These are phyloP conservation scores for Aegle marmelos DNA, from an alignment of 345 rosid species.

Conservation along the genomic window DNA sequence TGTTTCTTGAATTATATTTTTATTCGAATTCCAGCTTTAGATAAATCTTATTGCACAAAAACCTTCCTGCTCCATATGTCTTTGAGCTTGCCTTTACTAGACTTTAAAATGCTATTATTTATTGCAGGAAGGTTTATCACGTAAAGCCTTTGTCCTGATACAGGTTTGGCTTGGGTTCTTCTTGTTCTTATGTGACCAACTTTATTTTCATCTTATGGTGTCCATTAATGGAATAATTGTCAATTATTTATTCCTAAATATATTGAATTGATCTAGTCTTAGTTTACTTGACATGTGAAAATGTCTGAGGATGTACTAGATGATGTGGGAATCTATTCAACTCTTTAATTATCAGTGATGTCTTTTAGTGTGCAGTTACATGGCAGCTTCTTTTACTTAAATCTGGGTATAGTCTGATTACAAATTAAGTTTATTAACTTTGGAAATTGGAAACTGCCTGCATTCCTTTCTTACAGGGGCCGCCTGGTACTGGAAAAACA, in stretches of 20 bases:
- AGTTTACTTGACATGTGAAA: background rate
- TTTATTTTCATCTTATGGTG: background rate
- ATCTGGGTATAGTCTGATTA: background rate
- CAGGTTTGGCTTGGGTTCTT: conserved; percentile 57
- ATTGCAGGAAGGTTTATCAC: conserved; percentile 85
- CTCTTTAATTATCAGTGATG: background rate
- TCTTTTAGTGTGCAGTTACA: background rate
- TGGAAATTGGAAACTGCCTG: conserved; percentile 15
- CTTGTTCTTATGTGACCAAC: conserved; percentile 12
- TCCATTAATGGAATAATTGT: background rate
- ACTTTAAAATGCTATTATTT: conserved; percentile 15
- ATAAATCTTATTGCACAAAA: background rate
- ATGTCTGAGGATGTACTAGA: background rate
- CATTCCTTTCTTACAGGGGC: conserved; percentile 58
- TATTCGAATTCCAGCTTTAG: background rate
- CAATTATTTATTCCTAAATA: background rate
- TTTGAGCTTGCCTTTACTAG: background rate
- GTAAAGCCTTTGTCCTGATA: conserved; percentile 76
- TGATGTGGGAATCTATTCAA: background rate
- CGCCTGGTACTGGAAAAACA: conserved; percentile 99
- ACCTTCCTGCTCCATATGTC: background rate
- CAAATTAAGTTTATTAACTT: background rate
- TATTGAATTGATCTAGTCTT: background rate
- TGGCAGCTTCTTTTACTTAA: background rate
- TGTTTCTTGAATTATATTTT: background rate